These are phyloP conservation scores for Blastomyces silverae DNA, from an alignment of 2,329 filamentous ascomycete genomes.

Conservation along the genomic window DNA sequence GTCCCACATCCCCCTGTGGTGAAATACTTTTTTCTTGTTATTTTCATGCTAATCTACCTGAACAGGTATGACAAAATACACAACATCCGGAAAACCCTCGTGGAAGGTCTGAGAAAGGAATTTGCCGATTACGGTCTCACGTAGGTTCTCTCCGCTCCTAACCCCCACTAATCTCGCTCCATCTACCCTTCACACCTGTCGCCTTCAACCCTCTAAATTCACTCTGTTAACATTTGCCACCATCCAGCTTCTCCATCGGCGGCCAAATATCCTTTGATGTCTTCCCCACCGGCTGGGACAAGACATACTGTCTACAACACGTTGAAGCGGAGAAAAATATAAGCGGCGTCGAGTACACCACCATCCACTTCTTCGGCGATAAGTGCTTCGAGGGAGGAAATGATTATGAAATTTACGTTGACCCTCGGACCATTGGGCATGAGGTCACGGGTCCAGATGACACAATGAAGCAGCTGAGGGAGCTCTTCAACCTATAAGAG, in stretches of 20 bases:
- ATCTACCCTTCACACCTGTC: neutral
- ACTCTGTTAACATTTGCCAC: constrained; percentile 11
- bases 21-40: neutral
- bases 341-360: constrained; percentile 59
- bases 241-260: constrained; percentile 74
- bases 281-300: constrained; percentile 96
- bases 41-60: neutral
- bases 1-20: neutral
- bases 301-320: constrained; percentile 91
- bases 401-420: constrained; percentile 88
- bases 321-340: constrained; percentile 74
- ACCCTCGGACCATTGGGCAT: constrained; percentile 77
- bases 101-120: constrained; percentile 66
- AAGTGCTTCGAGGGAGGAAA: constrained; percentile 89
- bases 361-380: constrained; percentile 96
- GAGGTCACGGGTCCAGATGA: constrained; percentile 74
- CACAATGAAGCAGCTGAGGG: constrained; percentile 70
- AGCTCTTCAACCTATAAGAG: constrained; percentile 56
- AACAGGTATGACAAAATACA: constrained; percentile 64
- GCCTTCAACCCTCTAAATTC: neutral
- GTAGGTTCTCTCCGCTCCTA: constrained; percentile 46
- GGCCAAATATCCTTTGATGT: constrained; percentile 98
- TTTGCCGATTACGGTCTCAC: constrained; percentile 81
- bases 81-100: constrained; percentile 68
- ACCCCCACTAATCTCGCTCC: neutral